Conservation (phyloP, 306 rosid species). For the Urtica urens region DNA sequence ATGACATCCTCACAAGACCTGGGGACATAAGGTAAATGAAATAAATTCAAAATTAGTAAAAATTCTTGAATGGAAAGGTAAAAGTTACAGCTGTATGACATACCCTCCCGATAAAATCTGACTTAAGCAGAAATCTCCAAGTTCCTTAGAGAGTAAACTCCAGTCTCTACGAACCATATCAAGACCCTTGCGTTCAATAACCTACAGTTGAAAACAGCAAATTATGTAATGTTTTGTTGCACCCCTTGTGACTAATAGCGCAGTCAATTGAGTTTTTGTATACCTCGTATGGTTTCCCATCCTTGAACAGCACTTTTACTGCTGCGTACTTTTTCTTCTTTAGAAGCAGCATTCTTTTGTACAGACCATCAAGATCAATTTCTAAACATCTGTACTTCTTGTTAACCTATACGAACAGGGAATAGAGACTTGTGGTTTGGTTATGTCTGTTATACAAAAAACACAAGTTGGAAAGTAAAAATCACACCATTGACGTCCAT, state of each 20-base stretch:
- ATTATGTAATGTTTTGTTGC: slow-evolving; percentile 4
- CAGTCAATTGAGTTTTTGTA: slow-evolving; percentile 5
- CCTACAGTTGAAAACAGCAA: slow-evolving; percentile 34
- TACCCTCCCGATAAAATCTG: slow-evolving; percentile 98
- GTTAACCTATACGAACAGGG: slow-evolving; percentile 66
- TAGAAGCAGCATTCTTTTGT: slow-evolving; percentile 94
- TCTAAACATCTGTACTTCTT: slow-evolving; percentile 83
- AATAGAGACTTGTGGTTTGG: too few relatives aligned
- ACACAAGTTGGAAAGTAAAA: slow-evolving; percentile 21
- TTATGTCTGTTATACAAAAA: too few relatives aligned
- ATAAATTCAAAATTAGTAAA: slow-evolving; percentile 4
- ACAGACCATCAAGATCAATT: slow-evolving; percentile 92
- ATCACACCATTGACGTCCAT: slow-evolving; percentile 5
- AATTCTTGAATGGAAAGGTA: not conserved
- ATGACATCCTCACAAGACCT: slow-evolving; percentile 92
- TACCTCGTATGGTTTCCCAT: slow-evolving; percentile 75
- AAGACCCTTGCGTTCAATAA: slow-evolving; percentile 94
- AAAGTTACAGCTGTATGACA: slow-evolving; percentile 7
- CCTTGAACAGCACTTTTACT: slow-evolving; percentile 65
- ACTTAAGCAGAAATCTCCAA: slow-evolving; percentile 83
- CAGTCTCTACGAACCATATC: slow-evolving; percentile 98
- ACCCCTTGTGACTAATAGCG: slow-evolving; percentile 10
- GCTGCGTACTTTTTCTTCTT: slow-evolving; percentile 98
- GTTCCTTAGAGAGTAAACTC: slow-evolving; percentile 87
- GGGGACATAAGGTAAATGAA: slow-evolving; percentile 13